Base-by-base conservation (phyloP, 371 early-diverging fungal species). In the Lichtheimia hyalospora region DNA sequence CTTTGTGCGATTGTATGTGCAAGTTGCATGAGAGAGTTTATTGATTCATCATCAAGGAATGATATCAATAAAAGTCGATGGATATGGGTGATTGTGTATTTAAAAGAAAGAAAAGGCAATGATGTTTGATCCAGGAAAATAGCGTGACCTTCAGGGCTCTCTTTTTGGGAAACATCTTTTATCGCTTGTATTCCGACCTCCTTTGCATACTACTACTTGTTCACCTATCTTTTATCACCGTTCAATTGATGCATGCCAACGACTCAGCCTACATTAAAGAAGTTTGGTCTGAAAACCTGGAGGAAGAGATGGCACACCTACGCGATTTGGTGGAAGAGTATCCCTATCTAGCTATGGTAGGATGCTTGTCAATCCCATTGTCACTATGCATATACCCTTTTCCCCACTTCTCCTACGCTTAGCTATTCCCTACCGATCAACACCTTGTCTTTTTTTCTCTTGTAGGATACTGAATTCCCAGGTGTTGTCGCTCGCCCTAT, bases 401-500 rank as follows among this genome's bases (percentile, higher is more conserved):
- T n/a, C 21, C 46, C 21, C 6, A 27, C 25, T 13, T 25, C 23
- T 24, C 40, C 48, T 39, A 10, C 43, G 46, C 20, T 34, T 10
- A 34, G 34, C 34, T 28, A 28, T 34, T 34, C 34, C 34, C 34
- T 10, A 34, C 34, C 34, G 34, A 34, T 34, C 34, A 34, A 34
- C 34, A 34, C 34, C 16, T 46, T 21, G 46, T 46, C 46, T 16
- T 18, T 51, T 51, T 34, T 34, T 40, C 44, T 28, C 41, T 48
- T 34, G 5, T 60, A 93, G 95, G 98, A 99, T 78, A 99, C 99
- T 5, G 99, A 99, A 76, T 99, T 99, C 68, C 99, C 99, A 49
- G 99, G 99, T 46, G 97, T 99, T 3, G 98, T 99, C 20, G 99
- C 99, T 10, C 85, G 99, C 66, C 99, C 99, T 10, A 93, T 99